A percentile compares a stretch with the other conserved stretches of the same genome.
Conservation (phyloP, 1,139 yeast species). For the Kodamaea fungicola region DNA sequence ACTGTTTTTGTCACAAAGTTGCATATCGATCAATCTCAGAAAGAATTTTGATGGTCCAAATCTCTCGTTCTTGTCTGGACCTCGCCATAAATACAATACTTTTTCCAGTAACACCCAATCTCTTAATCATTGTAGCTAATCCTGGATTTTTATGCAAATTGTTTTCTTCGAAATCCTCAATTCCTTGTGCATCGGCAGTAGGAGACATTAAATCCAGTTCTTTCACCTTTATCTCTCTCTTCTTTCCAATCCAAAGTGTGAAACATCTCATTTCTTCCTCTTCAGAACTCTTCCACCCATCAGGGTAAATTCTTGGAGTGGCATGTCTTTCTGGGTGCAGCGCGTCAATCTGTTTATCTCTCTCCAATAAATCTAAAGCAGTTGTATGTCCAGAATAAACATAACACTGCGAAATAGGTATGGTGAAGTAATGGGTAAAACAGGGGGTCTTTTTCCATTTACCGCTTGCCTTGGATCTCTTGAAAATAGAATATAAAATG, state of each 20-base stretch:
- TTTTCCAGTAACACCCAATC: conserved; percentile 66
- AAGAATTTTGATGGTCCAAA: conserved; percentile 70
- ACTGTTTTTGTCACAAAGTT: neutral
- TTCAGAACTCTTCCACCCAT: conserved; percentile 84
- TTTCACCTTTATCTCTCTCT: conserved; percentile 37
- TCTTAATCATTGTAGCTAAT: conserved; percentile 38
- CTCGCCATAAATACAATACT: conserved; percentile 75
- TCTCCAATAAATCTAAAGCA: conserved; percentile 50
- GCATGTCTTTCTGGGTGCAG: conserved; percentile 53
- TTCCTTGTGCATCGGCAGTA: neutral
- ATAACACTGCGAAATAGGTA: conserved; percentile 67
- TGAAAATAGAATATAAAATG: conserved; percentile 45
- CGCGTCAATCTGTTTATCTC: conserved; percentile 43
- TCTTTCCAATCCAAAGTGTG: conserved; percentile 78
- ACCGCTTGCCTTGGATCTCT: conserved; percentile 46
- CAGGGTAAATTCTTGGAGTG: conserved; percentile 69
- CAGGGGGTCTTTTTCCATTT: conserved; percentile 40
- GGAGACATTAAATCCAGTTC: conserved; percentile 1
- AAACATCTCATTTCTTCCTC: conserved; percentile 72
- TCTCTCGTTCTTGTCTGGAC: conserved; percentile 77
- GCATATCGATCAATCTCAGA: conserved; percentile 61
- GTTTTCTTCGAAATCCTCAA: neutral
- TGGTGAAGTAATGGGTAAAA: conserved; percentile 49
- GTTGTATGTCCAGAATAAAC: conserved; percentile 70
- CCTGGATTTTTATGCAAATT: conserved; percentile 35